Evolutionary conservation across 352 stramenopile species (phyloP).

Genomic region (Pseudoperonospora humuli): DNA sequence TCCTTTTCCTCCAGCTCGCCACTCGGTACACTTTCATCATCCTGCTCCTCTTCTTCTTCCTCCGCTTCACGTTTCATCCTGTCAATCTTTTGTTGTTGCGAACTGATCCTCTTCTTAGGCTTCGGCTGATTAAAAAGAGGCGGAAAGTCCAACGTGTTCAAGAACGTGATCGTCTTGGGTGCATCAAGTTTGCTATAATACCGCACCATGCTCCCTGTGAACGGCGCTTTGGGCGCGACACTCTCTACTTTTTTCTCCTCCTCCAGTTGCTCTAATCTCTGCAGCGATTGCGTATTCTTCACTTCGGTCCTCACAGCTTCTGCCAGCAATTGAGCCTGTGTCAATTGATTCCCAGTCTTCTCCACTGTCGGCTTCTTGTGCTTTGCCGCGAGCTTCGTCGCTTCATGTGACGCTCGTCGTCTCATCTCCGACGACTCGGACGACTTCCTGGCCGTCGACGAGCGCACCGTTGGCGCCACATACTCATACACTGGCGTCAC

Average conservation of each 20-base stretch:
- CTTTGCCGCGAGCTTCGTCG: constrained; percentile 32
- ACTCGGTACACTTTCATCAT: constrained; percentile 18
- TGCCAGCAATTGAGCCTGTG: constrained; percentile 55
- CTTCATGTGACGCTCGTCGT: constrained; percentile 43
- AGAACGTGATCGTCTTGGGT: constrained; percentile 76
- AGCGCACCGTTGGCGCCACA: constrained; percentile 36
- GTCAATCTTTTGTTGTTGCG: constrained; percentile 25
- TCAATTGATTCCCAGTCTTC: constrained; percentile 48
- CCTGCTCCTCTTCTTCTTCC: constrained; percentile 24
- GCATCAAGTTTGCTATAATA: constrained; percentile 54
- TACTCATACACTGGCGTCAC: constrained; percentile 14
- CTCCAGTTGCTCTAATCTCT: constrained; percentile 66
- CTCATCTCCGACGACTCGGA: constrained; percentile 54
- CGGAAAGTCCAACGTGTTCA: constrained; percentile 62
- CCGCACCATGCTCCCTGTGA: constrained; percentile 58
- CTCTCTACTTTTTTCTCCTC: constrained; percentile 76
- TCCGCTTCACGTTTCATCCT: constrained; percentile 24
- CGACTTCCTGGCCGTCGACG: constrained; percentile 53
- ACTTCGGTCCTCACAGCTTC: constrained; percentile 76
- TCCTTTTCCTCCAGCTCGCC: constrained; percentile 26
- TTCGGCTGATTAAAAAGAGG: constrained; percentile 56
- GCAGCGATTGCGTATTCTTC: constrained; percentile 73
- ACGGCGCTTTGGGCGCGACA: constrained; percentile 57
- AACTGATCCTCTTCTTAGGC: constrained; percentile 46
- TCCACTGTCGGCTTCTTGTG: constrained; percentile 21